Conservation (phyloP, 139 green algal genomes). For the Chlorella vulgaris region DNA sequence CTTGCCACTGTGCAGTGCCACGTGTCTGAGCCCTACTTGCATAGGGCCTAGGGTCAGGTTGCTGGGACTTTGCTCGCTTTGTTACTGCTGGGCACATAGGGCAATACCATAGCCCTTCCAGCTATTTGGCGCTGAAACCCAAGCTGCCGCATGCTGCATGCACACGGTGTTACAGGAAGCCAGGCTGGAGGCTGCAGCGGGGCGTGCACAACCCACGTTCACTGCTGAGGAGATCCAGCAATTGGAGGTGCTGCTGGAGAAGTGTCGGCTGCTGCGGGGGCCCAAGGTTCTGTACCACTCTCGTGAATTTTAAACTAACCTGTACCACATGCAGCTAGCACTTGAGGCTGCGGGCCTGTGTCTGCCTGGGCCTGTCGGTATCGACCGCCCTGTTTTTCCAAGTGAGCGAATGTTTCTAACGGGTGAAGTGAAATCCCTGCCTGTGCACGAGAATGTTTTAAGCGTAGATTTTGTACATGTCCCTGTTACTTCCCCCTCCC, state of each 20-base stretch:
- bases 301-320: not conserved
- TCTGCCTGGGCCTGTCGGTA: too few relatives aligned
- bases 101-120: not conserved
- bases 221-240: not conserved
- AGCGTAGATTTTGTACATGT: too few relatives aligned
- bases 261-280: constrained; percentile 23
- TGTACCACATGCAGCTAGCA: too few relatives aligned
- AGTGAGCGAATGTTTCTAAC: too few relatives aligned
- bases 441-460: too few relatives aligned
- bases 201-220: not conserved
- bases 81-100: not conserved
- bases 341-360: too few relatives aligned
- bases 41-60: not conserved
- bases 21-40: not conserved
- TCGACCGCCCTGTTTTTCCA: too few relatives aligned
- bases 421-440: too few relatives aligned
- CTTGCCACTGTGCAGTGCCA: not conserved
- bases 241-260: constrained; percentile 20
- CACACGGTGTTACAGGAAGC: constrained; percentile 4
- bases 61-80: not conserved
- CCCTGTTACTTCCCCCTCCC: too few relatives aligned
- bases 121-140: not conserved
- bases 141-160: not conserved
- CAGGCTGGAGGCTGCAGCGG: not conserved
- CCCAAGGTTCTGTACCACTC: not conserved